Evolutionary conservation across 2,329 filamentous ascomycete genomes (phyloP).

Genomic region (Byssothecium circinans): DNA sequence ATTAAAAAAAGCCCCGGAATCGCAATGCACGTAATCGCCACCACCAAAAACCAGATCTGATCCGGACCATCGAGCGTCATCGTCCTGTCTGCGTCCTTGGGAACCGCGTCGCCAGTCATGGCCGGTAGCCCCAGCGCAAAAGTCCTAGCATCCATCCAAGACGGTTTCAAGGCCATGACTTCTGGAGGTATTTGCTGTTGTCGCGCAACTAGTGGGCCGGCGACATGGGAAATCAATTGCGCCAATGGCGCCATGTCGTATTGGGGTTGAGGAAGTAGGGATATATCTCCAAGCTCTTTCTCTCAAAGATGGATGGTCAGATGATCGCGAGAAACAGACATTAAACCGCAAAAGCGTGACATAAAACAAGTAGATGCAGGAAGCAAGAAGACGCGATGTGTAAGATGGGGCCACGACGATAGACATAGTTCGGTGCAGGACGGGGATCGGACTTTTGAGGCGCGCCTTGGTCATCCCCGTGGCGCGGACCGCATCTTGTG

Average conservation of each 20-base stretch:
- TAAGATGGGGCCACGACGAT: background rate
- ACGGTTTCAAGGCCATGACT: constrained; percentile 1
- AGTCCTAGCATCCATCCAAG: constrained; percentile 14
- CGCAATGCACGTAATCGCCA: constrained; percentile 23
- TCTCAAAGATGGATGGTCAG: too few relatives aligned
- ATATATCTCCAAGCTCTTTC: too few relatives aligned
- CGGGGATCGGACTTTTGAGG: constrained; percentile 6
- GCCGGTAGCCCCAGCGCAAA: constrained; percentile 19
- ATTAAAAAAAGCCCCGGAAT: constrained; percentile 24
- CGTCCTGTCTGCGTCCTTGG: constrained; percentile 22
- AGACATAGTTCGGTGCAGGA: background rate
- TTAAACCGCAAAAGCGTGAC: too few relatives aligned
- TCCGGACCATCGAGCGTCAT: constrained; percentile 25
- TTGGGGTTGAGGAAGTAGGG: background rate
- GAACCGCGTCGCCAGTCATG: constrained; percentile 12
- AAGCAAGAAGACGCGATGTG: background rate
- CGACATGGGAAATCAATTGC: background rate
- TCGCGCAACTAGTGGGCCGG: background rate
- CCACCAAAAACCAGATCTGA: constrained; percentile 27
- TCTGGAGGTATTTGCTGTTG: background rate
- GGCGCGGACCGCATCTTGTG: background rate
- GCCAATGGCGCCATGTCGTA: background rate
- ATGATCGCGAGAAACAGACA: too few relatives aligned
- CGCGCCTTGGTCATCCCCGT: background rate
- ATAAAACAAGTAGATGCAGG: too few relatives aligned